These are phyloP conservation scores for Pythium guiyangense DNA, from an alignment of 352 stramenopile genomes.

Conservation along the genomic window DNA sequence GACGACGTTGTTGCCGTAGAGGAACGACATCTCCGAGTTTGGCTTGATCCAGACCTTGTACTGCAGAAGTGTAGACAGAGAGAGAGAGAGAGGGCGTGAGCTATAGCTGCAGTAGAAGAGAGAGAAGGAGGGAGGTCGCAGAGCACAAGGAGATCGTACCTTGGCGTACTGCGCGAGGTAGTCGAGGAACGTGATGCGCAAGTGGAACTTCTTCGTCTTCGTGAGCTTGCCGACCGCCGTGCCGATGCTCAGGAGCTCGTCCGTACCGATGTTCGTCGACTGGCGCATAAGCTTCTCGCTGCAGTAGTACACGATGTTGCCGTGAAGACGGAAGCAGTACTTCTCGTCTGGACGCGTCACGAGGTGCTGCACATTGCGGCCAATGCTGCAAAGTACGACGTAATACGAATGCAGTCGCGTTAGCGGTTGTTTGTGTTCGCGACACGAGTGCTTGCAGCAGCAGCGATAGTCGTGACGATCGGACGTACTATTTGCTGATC, in stretches of 20 bases:
- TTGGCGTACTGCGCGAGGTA: conserved; percentile 98
- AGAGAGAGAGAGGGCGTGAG: too few relatives aligned
- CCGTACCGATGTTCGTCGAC: conserved; percentile 91
- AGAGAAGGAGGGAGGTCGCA: too few relatives aligned
- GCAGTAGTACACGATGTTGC: conserved; percentile 97
- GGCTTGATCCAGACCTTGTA: conserved; percentile 99
- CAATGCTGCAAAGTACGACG: conserved; percentile 71
- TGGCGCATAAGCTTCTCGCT: conserved; percentile 97
- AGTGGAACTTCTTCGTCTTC: conserved; percentile 97
- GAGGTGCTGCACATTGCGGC: conserved; percentile 95
- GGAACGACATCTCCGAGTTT: conserved; percentile 98
- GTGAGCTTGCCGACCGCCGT: conserved; percentile 99
- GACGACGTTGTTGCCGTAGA: conserved; percentile 99
- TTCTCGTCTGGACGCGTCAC: conserved; percentile 97
- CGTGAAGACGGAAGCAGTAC: conserved; percentile 97
- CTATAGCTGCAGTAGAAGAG: too few relatives aligned
- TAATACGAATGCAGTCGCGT: background rate
- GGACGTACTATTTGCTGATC: conserved; percentile 94
- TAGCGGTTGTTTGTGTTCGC: background rate
- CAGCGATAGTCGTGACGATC: background rate
- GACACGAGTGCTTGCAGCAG: too few relatives aligned
- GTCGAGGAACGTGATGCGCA: conserved; percentile 98
- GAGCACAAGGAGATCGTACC: too few relatives aligned
- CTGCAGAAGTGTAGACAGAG: too few relatives aligned
- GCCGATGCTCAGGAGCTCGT: conserved; percentile 95